Conservation (phyloP, 2,329 filamentous ascomycete species). For the Fusarium tuaranense region DNA sequence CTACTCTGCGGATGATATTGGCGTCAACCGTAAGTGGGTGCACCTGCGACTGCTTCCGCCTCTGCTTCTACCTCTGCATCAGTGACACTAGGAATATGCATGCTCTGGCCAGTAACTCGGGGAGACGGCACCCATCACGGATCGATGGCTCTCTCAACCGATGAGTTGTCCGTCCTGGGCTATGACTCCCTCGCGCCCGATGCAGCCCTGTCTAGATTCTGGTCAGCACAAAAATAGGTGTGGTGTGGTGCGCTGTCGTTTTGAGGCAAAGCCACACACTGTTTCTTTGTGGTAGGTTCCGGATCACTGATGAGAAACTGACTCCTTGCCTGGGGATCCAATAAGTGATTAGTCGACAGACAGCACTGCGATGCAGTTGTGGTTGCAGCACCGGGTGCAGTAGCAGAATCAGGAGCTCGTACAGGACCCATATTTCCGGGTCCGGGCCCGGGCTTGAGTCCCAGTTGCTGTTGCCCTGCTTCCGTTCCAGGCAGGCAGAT, state of each 20-base stretch:
- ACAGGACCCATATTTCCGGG: conserved; percentile 15
- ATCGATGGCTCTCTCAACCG: conserved; percentile 7
- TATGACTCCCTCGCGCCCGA: conserved; percentile 22
- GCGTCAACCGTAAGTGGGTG: conserved; percentile 19
- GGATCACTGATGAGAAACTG: not conserved
- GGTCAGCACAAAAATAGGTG: conserved; percentile 4
- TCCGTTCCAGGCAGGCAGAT: conserved; percentile 17
- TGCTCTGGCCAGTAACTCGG: conserved; percentile 16
- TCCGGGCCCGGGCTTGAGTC: conserved; percentile 7
- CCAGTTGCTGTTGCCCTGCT: not conserved
- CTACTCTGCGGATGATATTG: conserved; percentile 30
- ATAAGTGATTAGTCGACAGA: conserved; percentile 2
- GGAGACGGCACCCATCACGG: conserved; percentile 18
- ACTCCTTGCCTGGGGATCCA: not conserved
- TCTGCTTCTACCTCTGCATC: conserved; percentile 21
- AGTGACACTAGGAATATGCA: conserved; percentile 22
- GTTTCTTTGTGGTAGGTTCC: not conserved
- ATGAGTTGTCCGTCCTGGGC: conserved; percentile 35
- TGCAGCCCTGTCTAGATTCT: conserved; percentile 1
- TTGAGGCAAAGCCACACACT: conserved; percentile 10
- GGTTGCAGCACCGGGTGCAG: conserved; percentile 14
- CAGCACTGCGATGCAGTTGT: conserved; percentile 11
- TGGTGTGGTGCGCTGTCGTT: conserved; percentile 26
- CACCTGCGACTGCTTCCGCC: conserved; percentile 19
- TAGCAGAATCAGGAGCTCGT: conserved; percentile 16